These are phyloP conservation scores for Eimeria necatrix DNA, from an alignment of 169 alveolate species.

Conservation along the genomic window DNA sequence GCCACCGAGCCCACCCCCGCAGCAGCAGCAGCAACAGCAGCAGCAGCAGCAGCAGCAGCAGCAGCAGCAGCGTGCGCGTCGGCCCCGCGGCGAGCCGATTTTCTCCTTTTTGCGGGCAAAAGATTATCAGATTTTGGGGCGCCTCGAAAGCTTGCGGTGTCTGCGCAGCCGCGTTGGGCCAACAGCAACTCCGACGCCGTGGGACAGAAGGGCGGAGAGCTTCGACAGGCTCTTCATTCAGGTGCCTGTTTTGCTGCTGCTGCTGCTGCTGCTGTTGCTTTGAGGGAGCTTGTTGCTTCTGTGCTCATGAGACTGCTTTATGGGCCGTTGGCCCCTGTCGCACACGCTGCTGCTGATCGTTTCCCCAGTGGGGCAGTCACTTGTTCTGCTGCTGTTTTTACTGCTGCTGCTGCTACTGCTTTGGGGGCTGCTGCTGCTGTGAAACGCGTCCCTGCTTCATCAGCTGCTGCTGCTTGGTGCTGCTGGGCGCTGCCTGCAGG, in stretches of 20 bases:
- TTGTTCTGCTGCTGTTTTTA: background rate
- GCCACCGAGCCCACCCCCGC: background rate
- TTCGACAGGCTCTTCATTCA: conserved; percentile 5
- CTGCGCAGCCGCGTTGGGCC: conserved; percentile 22
- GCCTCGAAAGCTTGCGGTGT: background rate
- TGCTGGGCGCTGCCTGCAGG: conserved; percentile 51
- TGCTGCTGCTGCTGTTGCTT: conserved; percentile 5
- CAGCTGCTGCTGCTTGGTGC: background rate
- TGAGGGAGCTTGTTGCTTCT: background rate
- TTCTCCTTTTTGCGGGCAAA: conserved; percentile 4
- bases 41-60: conserved; percentile 11
- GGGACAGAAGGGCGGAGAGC: conserved; percentile 37
- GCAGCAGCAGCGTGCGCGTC: background rate
- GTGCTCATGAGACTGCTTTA: background rate
- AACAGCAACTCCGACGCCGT: background rate
- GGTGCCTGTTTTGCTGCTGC: background rate
- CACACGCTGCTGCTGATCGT: background rate
- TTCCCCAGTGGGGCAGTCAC: background rate
- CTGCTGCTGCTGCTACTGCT: background rate
- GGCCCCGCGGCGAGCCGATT: background rate
- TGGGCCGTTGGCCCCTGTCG: background rate
- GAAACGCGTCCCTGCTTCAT: conserved; percentile 20
- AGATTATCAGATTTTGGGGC: background rate
- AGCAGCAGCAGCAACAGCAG: conserved; percentile 32
- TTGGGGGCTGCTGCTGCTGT: too few relatives aligned